Conservation (phyloP, 1,139 yeast species). For the Hemisphaericaspora xylanilytica region DNA sequence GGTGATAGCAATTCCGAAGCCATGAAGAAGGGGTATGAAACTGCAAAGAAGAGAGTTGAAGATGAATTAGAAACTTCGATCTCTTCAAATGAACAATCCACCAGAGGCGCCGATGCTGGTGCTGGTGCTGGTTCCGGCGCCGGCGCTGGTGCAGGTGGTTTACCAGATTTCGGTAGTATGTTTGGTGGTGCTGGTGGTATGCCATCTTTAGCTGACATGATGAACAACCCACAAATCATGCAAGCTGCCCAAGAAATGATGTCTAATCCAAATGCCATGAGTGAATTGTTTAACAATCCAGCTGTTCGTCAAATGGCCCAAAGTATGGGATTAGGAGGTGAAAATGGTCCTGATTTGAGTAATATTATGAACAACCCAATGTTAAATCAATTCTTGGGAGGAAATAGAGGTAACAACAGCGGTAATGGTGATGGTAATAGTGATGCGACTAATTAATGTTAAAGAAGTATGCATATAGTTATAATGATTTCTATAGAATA, state of each 20-base stretch:
- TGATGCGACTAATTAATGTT: too few species aligned
- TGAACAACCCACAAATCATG: slow-evolving; percentile 88
- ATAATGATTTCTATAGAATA: too few species aligned
- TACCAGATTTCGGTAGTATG: not conserved
- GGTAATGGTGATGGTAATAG: too few species aligned
- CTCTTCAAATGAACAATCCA: slow-evolving; percentile 20
- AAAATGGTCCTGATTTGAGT: slow-evolving; percentile 54
- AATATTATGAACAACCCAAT: slow-evolving; percentile 81
- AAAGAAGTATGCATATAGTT: not conserved
- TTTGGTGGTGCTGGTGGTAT: slow-evolving; percentile 54
- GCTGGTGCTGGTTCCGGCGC: slow-evolving; percentile 66
- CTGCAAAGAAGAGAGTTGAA: slow-evolving; percentile 83
- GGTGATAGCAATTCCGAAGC: slow-evolving; percentile 84
- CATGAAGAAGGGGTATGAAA: slow-evolving; percentile 90
- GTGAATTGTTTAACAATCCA: slow-evolving; percentile 78
- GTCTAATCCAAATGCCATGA: slow-evolving; percentile 82
- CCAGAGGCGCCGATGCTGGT: slow-evolving; percentile 49
- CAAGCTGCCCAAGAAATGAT: slow-evolving; percentile 93
- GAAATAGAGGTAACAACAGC: slow-evolving; percentile 15
- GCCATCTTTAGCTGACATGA: slow-evolving; percentile 54
- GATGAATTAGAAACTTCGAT: slow-evolving; percentile 59
- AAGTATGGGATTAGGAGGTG: slow-evolving; percentile 60
- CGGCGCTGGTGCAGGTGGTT: slow-evolving; percentile 58
- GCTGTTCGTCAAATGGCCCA: slow-evolving; percentile 75
- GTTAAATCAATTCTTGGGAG: slow-evolving; percentile 56